Evolutionary conservation across 148 eudicot species (phyloP).

Genomic region (Rhododendron mucronatum): DNA sequence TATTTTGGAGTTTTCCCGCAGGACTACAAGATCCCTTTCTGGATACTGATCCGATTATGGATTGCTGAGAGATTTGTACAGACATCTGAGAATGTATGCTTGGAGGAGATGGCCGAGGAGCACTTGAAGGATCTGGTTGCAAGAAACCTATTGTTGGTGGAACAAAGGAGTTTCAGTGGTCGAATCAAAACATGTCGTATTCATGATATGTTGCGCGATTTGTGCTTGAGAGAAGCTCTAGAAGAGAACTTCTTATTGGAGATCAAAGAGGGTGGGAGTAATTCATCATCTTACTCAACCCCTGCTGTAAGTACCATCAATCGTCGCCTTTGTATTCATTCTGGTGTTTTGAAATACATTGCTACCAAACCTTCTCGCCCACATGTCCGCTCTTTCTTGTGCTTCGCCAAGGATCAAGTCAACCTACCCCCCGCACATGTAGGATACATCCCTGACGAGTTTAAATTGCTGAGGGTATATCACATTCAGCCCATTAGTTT

Average conservation of each 20-base stretch:
- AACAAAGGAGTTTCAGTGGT: slow-evolving; percentile 11
- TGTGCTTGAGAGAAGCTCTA: slow-evolving; percentile 27
- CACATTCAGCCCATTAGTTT: slow-evolving; percentile 20
- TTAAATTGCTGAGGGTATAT: background rate
- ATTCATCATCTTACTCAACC: background rate
- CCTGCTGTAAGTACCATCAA: background rate
- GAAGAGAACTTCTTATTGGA: slow-evolving; percentile 24
- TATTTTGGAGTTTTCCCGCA: background rate
- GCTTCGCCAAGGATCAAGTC: slow-evolving; percentile 18
- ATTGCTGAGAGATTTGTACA: too few relatives aligned
- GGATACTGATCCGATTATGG: too few relatives aligned
- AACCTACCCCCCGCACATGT: background rate
- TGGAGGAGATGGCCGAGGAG: slow-evolving; percentile 33
- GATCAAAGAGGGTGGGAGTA: slow-evolving; percentile 4
- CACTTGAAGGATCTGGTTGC: slow-evolving; percentile 32
- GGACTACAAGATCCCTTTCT: too few relatives aligned
- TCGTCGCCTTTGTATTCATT: slow-evolving; percentile 34
- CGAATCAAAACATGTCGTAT: slow-evolving; percentile 26
- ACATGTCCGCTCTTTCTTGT: slow-evolving; percentile 33
- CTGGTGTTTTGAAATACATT: slow-evolving; percentile 21
- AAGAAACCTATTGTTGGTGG: slow-evolving; percentile 29
- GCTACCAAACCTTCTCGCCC: slow-evolving; percentile 17
- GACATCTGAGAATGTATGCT: background rate
- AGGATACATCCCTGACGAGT: slow-evolving; percentile 24
- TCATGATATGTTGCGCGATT: slow-evolving; percentile 13